Conservation (phyloP, 2,329 filamentous ascomycete species). For the Lasiodiplodia hormozganensis region DNA sequence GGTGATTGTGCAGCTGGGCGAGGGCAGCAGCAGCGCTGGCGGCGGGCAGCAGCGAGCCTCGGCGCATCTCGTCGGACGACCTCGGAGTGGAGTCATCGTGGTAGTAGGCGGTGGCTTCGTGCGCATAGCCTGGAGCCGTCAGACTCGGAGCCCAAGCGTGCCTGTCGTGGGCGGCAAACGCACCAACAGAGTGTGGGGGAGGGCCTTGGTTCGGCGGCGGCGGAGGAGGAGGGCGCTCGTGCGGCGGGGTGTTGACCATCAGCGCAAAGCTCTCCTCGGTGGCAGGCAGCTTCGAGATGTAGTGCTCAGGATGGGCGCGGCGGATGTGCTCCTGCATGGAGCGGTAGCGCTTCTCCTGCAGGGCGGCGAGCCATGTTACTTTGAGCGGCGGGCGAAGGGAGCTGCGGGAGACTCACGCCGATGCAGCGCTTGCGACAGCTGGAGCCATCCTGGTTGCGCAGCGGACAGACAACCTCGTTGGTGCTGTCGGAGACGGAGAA, state of each 20-base stretch:
- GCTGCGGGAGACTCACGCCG: conserved; percentile 75
- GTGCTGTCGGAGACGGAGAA: conserved; percentile 92
- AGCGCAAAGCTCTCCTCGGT: conserved; percentile 97
- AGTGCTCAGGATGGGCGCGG: conserved; percentile 93
- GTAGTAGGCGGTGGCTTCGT: conserved; percentile 71
- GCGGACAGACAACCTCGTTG: conserved; percentile 95
- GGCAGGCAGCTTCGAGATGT: conserved; percentile 96
- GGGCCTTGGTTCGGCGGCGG: conserved; percentile 48
- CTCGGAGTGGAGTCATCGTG: conserved; percentile 73
- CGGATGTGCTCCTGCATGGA: conserved; percentile 99
- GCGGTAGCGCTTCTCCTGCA: conserved; percentile 90
- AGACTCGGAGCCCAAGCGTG: conserved; percentile 28
- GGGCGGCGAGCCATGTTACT: conserved; percentile 42
- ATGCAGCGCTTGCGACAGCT: conserved; percentile 97
- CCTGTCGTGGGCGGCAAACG: conserved; percentile 28
- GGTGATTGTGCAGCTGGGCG: conserved; percentile 82
- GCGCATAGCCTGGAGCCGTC: conserved; percentile 54
- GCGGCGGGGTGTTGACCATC: conserved; percentile 92
- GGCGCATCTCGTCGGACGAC: conserved; percentile 71
- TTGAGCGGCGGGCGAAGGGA: conserved; percentile 29
- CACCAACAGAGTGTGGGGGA: conserved; percentile 29
- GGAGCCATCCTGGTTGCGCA: conserved; percentile 95
- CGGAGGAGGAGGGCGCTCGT: conserved; percentile 68
- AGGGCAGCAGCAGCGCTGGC: conserved; percentile 85
- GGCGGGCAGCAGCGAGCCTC: conserved; percentile 69